Evolutionary conservation across 2,329 filamentous ascomycete species (phyloP).

Genomic region (Geosmithia flava): DNA sequence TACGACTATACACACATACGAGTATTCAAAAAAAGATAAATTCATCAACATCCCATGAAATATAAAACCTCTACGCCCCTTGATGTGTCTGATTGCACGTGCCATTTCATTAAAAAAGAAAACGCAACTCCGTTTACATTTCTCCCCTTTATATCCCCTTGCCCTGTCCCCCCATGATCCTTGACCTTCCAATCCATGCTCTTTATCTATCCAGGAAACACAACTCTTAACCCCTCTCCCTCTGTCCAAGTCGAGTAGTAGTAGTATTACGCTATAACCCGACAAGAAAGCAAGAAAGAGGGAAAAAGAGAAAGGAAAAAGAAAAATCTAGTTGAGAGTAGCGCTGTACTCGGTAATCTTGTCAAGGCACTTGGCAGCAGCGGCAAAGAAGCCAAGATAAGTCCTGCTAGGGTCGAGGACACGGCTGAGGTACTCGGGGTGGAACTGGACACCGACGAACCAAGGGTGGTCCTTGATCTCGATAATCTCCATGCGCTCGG

Average conservation of each 20-base stretch:
- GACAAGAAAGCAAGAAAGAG: not conserved
- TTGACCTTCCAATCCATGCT: not conserved
- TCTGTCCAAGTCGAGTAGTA: too few relatives aligned
- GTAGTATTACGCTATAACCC: too few relatives aligned
- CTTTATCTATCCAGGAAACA: too few relatives aligned
- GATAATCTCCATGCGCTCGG: conserved; percentile 70
- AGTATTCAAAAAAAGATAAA: too few relatives aligned
- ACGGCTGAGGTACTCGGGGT: conserved; percentile 73
- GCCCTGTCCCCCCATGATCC: not conserved
- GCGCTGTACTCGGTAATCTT: conserved; percentile 8
- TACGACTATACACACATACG: too few relatives aligned
- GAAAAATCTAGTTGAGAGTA: not conserved
- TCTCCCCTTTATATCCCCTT: not conserved
- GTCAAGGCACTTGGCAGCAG: conserved; percentile 45
- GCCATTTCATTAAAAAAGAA: too few relatives aligned
- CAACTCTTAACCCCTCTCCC: too few relatives aligned
- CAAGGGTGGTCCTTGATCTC: conserved; percentile 76
- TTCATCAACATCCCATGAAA: too few relatives aligned
- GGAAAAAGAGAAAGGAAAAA: not conserved
- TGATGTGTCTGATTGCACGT: too few relatives aligned
- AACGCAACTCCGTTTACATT: not conserved
- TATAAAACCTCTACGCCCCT: too few relatives aligned
- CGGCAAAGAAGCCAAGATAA: conserved; percentile 26
- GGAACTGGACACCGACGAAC: conserved; percentile 65
- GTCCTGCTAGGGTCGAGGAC: conserved; percentile 42